phyloP scores from a whole-genome alignment of 352 stramenopile genomes.

The Globisporangium uncinulatum region DNA sequence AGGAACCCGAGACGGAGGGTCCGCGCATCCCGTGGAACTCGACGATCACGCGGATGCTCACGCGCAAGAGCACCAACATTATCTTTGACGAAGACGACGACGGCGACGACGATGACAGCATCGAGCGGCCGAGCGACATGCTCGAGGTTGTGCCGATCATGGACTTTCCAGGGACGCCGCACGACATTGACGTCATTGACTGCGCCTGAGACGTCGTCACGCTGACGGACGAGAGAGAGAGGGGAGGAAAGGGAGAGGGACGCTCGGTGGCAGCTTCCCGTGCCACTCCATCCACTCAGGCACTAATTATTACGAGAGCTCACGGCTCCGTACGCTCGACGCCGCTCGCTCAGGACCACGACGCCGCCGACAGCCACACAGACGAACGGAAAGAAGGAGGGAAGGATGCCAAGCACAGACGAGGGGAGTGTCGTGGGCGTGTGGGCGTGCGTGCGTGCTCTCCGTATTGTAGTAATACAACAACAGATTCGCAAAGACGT shows the following conservation, averaged over 20 bases:
- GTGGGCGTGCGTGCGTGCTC: not conserved
- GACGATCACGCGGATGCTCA: slow-evolving; percentile 36
- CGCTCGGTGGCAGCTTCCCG: not conserved
- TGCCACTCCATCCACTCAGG: not conserved
- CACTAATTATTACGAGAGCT: slow-evolving; percentile 13
- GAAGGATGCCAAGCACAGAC: no score
- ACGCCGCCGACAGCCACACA: not conserved
- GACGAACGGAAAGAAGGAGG: no score
- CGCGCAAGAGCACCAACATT: slow-evolving; percentile 47
- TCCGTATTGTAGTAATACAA: slow-evolving; percentile 2
- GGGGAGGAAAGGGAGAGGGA: not conserved
- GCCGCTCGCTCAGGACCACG: not conserved
- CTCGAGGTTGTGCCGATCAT: slow-evolving; percentile 49
- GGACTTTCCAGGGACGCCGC: slow-evolving; percentile 28
- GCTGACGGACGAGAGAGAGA: not conserved
- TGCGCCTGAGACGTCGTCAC: slow-evolving; percentile 14
- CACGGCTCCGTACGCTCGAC: not conserved
- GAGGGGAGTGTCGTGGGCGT: not conserved
- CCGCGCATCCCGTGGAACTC: slow-evolving; percentile 38
- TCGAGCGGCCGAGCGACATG: no score
- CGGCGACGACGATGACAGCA: slow-evolving; percentile 29
- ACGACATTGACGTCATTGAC: slow-evolving; percentile 40
- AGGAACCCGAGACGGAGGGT: slow-evolving; percentile 28
- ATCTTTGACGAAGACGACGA: slow-evolving; percentile 55
- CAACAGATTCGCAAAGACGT: not conserved